Evolutionary conservation across 2,329 filamentous ascomycete species (phyloP).

Genomic region (Penicillium sp.): DNA sequence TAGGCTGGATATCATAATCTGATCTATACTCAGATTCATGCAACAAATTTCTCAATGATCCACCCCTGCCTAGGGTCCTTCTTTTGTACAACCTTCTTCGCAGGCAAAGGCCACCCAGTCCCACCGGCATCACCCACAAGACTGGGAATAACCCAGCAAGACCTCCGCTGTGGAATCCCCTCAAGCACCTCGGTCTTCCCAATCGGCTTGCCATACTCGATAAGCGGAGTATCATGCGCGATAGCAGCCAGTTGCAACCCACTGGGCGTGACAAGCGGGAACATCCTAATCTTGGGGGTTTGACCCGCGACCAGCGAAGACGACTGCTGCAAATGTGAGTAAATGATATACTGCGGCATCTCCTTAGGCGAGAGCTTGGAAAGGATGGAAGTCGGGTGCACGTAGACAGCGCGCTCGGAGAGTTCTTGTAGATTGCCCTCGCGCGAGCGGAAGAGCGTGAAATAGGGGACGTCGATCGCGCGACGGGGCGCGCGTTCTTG

Average conservation of each 20-base stretch:
- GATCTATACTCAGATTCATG: conserved; percentile 23
- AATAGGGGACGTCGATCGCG: conserved; percentile 89
- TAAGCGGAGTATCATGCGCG: conserved; percentile 78
- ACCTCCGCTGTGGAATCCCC: conserved; percentile 55
- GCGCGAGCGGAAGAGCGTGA: conserved; percentile 74
- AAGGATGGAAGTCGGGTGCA: conserved; percentile 82
- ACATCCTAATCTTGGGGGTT: conserved; percentile 76
- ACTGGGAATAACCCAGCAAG: conserved; percentile 81
- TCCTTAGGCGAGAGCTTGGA: conserved; percentile 67
- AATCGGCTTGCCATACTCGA: conserved; percentile 85
- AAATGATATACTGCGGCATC: conserved; percentile 84
- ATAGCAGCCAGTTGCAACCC: conserved; percentile 73
- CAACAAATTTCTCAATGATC: conserved; percentile 61
- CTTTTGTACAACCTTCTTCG: conserved; percentile 78
- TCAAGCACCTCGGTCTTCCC: conserved; percentile 66
- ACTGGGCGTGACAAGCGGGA: conserved; percentile 76
- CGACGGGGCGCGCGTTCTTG: conserved; percentile 68
- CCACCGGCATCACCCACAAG: conserved; percentile 67
- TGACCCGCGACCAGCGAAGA: conserved; percentile 56
- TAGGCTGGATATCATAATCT: conserved; percentile 23
- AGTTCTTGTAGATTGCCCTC: conserved; percentile 44
- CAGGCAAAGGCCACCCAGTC: conserved; percentile 79
- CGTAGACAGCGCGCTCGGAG: conserved; percentile 69
- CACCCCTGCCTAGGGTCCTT: conserved; percentile 71
- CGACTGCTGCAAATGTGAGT: conserved; percentile 76